Conservation (phyloP, 2,329 filamentous ascomycete genomes). For the Alternaria angustiovoidea region DNA sequence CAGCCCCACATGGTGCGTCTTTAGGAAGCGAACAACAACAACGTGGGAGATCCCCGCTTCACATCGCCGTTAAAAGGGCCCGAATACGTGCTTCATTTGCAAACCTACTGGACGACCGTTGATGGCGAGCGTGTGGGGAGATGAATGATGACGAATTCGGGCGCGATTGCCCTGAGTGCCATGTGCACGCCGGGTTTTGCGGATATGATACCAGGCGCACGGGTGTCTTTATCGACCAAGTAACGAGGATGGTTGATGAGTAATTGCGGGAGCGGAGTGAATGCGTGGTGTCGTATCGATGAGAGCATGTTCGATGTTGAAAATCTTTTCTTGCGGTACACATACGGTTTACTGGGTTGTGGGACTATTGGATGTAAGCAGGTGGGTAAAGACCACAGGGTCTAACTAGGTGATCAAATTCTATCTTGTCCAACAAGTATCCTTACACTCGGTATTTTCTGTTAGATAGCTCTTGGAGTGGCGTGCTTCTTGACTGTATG, state of each 20-base stretch:
- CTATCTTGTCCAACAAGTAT: neutral
- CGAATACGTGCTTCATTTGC: neutral
- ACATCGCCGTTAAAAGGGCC: neutral
- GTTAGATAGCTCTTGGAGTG: neutral
- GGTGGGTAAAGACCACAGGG: neutral
- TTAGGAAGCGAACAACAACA: neutral
- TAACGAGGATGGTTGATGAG: neutral
- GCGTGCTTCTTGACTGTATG: neutral
- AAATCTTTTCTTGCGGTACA: neutral
- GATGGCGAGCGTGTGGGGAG: constrained; percentile 4
- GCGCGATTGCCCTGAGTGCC: neutral
- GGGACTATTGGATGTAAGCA: neutral
- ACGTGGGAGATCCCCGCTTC: neutral
- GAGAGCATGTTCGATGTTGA: neutral
- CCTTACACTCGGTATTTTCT: neutral
- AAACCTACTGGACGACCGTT: neutral
- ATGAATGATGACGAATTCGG: constrained; percentile 1
- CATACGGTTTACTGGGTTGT: neutral
- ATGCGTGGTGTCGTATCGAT: neutral
- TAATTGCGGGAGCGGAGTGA: neutral
- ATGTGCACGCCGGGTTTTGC: neutral
- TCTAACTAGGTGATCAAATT: neutral
- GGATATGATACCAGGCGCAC: neutral
- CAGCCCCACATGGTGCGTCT: neutral
- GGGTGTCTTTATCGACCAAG: neutral